phyloP scores from a whole-genome alignment of 345 rosid species.

The Sisymbrium altissimum region DNA sequence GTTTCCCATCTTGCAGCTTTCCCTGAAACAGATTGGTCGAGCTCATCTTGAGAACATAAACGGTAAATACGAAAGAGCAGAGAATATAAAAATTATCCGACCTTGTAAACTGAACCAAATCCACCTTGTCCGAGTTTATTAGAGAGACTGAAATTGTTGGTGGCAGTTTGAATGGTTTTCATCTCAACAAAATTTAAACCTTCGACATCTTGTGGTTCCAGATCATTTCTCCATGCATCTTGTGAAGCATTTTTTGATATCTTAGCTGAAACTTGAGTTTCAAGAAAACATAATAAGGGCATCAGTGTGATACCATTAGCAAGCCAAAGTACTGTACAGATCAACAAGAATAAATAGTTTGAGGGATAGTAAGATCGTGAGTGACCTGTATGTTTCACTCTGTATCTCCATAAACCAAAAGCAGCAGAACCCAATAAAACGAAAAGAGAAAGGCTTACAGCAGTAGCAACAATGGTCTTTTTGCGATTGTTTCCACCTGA shows the following conservation, averaged over 20 bases:
- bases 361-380: background rate
- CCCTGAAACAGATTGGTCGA: conserved; percentile 27
- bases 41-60: background rate
- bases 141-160: conserved; percentile 18
- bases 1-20: conserved; percentile 27
- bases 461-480: background rate
- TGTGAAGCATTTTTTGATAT: background rate
- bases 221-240: background rate
- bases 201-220: background rate
- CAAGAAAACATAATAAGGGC: background rate
- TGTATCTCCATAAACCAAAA: conserved; percentile 7
- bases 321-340: background rate
- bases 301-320: background rate
- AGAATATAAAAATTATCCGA: background rate
- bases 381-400: background rate
- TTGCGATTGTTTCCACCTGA: conserved; percentile 9
- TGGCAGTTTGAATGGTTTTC: conserved; percentile 7
- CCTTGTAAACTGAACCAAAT: conserved; percentile 35
- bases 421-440: background rate
- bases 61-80: background rate
- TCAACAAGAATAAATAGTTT: background rate
- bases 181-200: conserved; percentile 5
- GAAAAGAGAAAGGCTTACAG: conserved; percentile 7
- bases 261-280: background rate
- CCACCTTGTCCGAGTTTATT: conserved; percentile 37